Base-by-base conservation (phyloP, 768 basidiomycete genomes). In the Xerocomellus intermedius region DNA sequence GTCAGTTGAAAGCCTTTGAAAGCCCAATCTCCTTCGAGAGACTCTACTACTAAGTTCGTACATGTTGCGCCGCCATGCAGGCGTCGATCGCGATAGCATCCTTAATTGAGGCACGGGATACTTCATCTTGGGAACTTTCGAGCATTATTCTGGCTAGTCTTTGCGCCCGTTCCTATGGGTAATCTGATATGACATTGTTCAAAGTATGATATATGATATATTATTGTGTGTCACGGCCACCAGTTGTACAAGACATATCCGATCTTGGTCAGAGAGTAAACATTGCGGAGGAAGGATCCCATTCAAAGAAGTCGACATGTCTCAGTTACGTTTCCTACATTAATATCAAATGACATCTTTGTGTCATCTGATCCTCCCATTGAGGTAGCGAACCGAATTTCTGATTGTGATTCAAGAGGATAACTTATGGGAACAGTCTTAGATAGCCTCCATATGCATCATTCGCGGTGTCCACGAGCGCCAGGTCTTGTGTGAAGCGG, bases 1-100 rank as follows among this genome's bases (percentile, higher is more conserved):
- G n/a, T n/a, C 73, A 65, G 66, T 80, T n/a, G n/a, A n/a, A n/a
- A n/a, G n/a, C n/a, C n/a, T 24, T 24, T 83, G 66, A 86, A 84
- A 81, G 79, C 30, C 66, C 65, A 82, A 82, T 24, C 85, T 81
- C 48, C 80, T 80, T 43, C 79, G 77, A 19, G 78, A 77, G 8
- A n/a, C n/a, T n/a, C n/a, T n/a, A n/a, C n/a, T n/a, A n/a, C n/a
- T n/a, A 79, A 71, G 77, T 81, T 55, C 53, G 56, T 61, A 58
- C 56, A 55, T 60, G 51, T 65, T 55, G 32, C 50, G 59, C 52
- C 52, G 57, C 48, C 56, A 49, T 19, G 26, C 38, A 39, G 55
- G 46, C 60, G 70, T 66, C 70, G 64, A 70, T 70, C 69, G 67
- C 64, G 66, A 67, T 62, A 66, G 44, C 44, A 44, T 58, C 48